Conservation (phyloP, 805 yeast genomes). For the Cyberlindnera euphorbiae region DNA sequence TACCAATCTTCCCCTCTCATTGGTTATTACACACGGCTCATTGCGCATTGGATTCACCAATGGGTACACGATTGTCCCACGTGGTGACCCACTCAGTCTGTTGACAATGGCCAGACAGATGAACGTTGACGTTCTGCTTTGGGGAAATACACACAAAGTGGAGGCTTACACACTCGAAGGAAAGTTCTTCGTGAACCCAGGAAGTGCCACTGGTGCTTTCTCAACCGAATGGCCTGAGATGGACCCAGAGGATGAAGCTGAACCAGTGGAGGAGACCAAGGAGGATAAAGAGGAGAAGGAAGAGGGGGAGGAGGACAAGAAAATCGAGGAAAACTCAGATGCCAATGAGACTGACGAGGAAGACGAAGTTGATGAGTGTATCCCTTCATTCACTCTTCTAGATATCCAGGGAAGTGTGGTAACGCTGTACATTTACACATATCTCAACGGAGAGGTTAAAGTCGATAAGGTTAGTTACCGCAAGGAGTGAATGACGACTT, state of each 20-base stretch:
- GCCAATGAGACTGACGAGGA: constrained; percentile 11
- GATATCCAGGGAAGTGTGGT: constrained; percentile 80
- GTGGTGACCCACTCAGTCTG: constrained; percentile 80
- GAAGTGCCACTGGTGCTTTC: constrained; percentile 92
- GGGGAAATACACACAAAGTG: constrained; percentile 91
- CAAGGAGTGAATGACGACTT: constrained; percentile 34
- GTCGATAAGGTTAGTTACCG: constrained; percentile 81
- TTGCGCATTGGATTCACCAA: constrained; percentile 80
- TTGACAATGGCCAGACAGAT: constrained; percentile 80
- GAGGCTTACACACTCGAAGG: constrained; percentile 93
- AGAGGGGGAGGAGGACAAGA: constrained; percentile 28
- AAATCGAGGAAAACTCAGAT: constrained; percentile 26
- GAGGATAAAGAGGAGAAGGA: constrained; percentile 20
- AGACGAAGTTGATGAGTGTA: constrained; percentile 24
- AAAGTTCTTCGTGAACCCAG: constrained; percentile 92
- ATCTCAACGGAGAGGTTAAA: constrained; percentile 75
- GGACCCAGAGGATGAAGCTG: constrained; percentile 37
- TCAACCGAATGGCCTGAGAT: constrained; percentile 59
- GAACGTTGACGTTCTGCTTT: constrained; percentile 84
- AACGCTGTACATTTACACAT: constrained; percentile 80
- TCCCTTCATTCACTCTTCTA: constrained; percentile 84
- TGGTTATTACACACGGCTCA: constrained; percentile 62
- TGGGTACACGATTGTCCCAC: constrained; percentile 81
- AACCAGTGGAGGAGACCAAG: constrained; percentile 23
- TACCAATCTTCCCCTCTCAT: constrained; percentile 49